Percentiles rank a stretch among this genome's conserved stretches.
These are phyloP conservation scores for Alternaria postmessia DNA, from an alignment of 2,329 filamentous ascomycete species.

Conservation along the genomic window DNA sequence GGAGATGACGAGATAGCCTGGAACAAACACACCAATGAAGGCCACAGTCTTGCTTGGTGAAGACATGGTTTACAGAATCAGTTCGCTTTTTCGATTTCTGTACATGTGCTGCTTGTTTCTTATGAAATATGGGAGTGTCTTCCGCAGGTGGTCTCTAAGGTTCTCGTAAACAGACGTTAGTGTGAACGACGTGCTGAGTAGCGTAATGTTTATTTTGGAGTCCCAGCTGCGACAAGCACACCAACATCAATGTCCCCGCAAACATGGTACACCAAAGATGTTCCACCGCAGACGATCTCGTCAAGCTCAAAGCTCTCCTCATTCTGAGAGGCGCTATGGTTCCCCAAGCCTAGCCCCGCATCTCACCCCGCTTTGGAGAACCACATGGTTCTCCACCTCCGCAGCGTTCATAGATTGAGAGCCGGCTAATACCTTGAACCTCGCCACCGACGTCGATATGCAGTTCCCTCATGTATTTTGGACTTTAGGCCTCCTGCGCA, in stretches of 20 bases:
- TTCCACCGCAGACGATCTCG: background rate
- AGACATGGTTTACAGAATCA: conserved; percentile 18
- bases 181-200: background rate
- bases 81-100: background rate
- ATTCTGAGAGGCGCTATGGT: background rate
- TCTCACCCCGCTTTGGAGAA: conserved; percentile 17
- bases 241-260: background rate
- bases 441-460: background rate
- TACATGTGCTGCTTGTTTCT: too few relatives aligned
- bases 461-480: background rate
- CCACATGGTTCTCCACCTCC: conserved; percentile 9
- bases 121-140: background rate
- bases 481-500: background rate
- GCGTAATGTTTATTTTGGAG: background rate
- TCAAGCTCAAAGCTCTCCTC: background rate
- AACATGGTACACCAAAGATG: background rate
- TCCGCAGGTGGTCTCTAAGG: background rate
- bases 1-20: background rate
- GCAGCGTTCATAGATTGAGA: conserved; percentile 5
- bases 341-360: conserved; percentile 3
- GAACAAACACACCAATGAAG: conserved; percentile 29
- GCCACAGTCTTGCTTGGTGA: conserved; percentile 31
- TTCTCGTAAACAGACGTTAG: background rate
- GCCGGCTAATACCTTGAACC: background rate
- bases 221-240: background rate